Evolutionary conservation across 2,329 filamentous ascomycete genomes (phyloP), one percentile per base, ranked within the genome.

Genomic region (Microdochium trichocladiopsis): DNA sequence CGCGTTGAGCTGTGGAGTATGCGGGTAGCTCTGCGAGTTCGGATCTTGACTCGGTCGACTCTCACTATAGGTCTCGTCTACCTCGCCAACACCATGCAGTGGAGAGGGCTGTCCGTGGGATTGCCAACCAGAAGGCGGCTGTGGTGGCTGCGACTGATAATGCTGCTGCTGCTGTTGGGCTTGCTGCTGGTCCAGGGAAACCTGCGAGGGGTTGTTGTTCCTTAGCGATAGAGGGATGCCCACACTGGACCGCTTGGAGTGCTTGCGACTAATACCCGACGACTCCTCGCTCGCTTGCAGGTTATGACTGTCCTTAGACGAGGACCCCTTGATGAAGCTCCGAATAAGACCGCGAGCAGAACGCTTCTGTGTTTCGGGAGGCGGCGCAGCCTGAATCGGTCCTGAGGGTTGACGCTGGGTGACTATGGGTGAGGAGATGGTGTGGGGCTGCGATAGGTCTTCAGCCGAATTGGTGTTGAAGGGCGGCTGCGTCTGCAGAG

Each of bases 341-440:
- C 75, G 80, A 65, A 82, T 74, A 55, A 80, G 66, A 60, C 75
- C 77, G 57, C 77, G 74, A 45, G 76, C 74, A 47, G 75, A 78
- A 55, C 75, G 74, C 61, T 77, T 77, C 54, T 79, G 67, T 51
- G 66, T 14, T 14, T 48, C 36, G 16, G 41, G 41, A 60, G 59
- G 36, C 58, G 61, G 43, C 57, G 60, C 36, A 58, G 62, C 16
- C 10, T 24, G 18, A 4, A 4, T n/a, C 36, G 24, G 48, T 51
- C 43, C 45, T 51, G 12, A 52, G 28, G 53, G 54, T 45, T 56
- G 59, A 12, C 58, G 59, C 50, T 59, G 61, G 54, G 43, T 52
- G 48, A 50, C 47, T 25, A 63, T 52, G 47, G 64, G 61, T 25
- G 64, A 67, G 28, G 58, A 52, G 51, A 53, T 50, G 43, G 59